These are phyloP conservation scores for Xylaria intraflava DNA, from an alignment of 495 filamentous ascomycete genomes.

Conservation along the genomic window DNA sequence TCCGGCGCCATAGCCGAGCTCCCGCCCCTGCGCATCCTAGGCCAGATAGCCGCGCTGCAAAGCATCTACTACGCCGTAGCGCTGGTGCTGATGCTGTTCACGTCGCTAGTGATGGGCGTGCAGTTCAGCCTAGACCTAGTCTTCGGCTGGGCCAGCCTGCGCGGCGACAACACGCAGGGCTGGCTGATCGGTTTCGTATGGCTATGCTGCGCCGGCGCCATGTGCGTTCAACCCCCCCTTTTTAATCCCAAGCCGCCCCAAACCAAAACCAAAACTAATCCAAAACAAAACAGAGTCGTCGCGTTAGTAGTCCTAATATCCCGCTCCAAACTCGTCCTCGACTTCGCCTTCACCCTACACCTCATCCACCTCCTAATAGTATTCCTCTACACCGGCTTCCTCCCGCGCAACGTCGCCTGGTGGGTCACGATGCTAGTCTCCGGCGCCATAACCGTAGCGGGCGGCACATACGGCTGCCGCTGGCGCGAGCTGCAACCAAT, in stretches of 20 bases:
- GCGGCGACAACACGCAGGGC: slow-evolving; percentile 85
- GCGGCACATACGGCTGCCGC: slow-evolving; percentile 85
- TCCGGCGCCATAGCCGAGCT: slow-evolving; percentile 75
- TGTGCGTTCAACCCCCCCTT: slow-evolving; percentile 50
- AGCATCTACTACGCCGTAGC: slow-evolving; percentile 71
- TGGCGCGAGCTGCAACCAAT: slow-evolving; percentile 87
- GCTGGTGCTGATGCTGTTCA: slow-evolving; percentile 77
- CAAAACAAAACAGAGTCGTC: slow-evolving; percentile 62
- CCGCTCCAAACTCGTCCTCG: slow-evolving; percentile 83
- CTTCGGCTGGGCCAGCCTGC: slow-evolving; percentile 71
- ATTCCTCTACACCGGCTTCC: slow-evolving; percentile 61
- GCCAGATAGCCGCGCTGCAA: slow-evolving; percentile 85
- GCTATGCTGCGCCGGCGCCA: slow-evolving; percentile 70
- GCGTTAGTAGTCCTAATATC: slow-evolving; percentile 74
- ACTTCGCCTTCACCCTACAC: slow-evolving; percentile 88
- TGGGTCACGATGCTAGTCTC: slow-evolving; percentile 73
- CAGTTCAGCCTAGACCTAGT: slow-evolving; percentile 64
- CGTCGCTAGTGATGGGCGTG: slow-evolving; percentile 71
- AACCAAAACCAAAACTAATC: too few relatives aligned
- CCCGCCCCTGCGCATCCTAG: slow-evolving; percentile 75
- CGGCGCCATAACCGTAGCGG: slow-evolving; percentile 58
- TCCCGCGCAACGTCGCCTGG: slow-evolving; percentile 77
- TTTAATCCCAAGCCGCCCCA: too few relatives aligned
- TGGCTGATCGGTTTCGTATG: slow-evolving; percentile 89
- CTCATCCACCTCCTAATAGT: slow-evolving; percentile 76